These are phyloP conservation scores for Vicia sativa DNA, from an alignment of 306 rosid genomes.

Conservation along the genomic window DNA sequence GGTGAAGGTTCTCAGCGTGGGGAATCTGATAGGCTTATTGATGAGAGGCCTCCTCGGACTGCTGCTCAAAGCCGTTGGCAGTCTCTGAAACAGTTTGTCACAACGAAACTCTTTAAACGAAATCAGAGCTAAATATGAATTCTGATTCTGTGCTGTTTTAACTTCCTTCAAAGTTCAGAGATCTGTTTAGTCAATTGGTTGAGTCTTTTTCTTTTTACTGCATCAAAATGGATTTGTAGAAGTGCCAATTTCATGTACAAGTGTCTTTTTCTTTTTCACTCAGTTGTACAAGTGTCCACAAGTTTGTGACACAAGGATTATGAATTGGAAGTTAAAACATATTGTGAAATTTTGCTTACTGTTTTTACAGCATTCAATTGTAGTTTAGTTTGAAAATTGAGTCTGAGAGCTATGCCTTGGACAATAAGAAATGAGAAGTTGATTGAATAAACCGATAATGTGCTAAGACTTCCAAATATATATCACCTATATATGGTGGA, in stretches of 20 bases:
- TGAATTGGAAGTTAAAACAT: not conserved
- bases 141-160: not conserved
- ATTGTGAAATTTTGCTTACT: not conserved
- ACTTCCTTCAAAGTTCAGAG: not conserved
- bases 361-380: not conserved
- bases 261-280: too few relatives aligned
- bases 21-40: not conserved
- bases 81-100: not conserved
- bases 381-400: constrained; percentile 7
- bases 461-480: constrained; percentile 33
- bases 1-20: not conserved
- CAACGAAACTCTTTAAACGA: not conserved
- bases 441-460: constrained; percentile 27
- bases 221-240: not conserved
- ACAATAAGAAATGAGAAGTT: constrained; percentile 11
- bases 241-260: not conserved
- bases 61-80: not conserved
- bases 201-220: not conserved
- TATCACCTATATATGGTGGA: constrained; percentile 4
- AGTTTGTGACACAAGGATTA: constrained; percentile 9
- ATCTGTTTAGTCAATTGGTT: not conserved
- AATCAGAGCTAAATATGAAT: not conserved
- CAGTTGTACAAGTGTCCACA: not conserved
- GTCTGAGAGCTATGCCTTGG: constrained; percentile 38
- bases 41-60: not conserved